These are phyloP conservation scores for Erigeron philadelphicus DNA, from an alignment of 140 eudicot species.

Conservation along the genomic window DNA sequence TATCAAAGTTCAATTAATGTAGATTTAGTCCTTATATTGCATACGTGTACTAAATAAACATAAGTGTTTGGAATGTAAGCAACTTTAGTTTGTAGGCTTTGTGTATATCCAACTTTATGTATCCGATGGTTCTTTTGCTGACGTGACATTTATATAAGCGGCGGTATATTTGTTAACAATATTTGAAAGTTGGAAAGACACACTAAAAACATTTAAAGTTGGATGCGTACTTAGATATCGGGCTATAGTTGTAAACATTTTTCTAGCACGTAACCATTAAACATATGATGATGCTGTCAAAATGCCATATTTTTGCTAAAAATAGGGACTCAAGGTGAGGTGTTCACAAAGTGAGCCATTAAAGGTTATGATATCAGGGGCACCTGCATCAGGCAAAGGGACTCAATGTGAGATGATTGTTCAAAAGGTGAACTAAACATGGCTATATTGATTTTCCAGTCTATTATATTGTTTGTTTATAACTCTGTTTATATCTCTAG, in stretches of 20 bases:
- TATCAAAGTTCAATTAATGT: too few relatives aligned
- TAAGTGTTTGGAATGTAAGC: too few relatives aligned
- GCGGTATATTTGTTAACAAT: too few relatives aligned
- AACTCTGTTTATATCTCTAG: neutral
- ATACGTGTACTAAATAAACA: too few relatives aligned
- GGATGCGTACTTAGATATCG: neutral
- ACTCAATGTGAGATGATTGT: slow-evolving; percentile 90
- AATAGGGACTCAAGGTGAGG: slow-evolving; percentile 46
- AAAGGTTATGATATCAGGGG: slow-evolving; percentile 94
- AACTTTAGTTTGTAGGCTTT: too few relatives aligned
- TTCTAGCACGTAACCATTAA: neutral
- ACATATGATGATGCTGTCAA: neutral
- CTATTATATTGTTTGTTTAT: neutral
- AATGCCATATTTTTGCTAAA: neutral
- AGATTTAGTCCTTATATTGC: too few relatives aligned
- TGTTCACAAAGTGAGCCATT: slow-evolving; percentile 64
- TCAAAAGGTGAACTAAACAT: slow-evolving; percentile 41
- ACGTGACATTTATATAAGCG: too few relatives aligned
- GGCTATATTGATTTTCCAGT: neutral
- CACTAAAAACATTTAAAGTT: neutral
- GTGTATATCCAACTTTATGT: too few relatives aligned
- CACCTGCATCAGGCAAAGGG: slow-evolving; percentile 98
- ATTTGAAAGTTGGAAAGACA: too few relatives aligned
- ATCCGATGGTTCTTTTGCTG: too few relatives aligned
- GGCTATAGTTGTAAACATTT: neutral